Evolutionary conservation across 176 grass and related monocot genomes (phyloP).

Genomic region (Phyllostachys edulis): DNA sequence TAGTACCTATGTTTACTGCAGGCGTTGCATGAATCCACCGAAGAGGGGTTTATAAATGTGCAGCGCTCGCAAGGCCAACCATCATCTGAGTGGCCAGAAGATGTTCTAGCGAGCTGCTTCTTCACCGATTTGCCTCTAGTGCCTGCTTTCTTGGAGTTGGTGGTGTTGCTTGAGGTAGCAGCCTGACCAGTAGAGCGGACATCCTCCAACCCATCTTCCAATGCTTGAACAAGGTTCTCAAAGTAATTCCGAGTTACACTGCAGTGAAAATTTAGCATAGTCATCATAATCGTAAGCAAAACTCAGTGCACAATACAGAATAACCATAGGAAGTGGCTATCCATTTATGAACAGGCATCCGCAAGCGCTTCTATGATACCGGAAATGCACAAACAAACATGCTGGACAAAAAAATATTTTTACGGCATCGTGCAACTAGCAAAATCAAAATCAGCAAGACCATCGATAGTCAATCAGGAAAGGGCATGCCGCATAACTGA

Average conservation of each 20-base stretch:
- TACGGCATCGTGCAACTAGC: neutral
- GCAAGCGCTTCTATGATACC: neutral
- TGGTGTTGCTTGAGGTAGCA: constrained; percentile 32
- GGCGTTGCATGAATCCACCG: constrained; percentile 29
- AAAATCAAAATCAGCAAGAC: neutral
- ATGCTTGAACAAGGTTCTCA: constrained; percentile 88
- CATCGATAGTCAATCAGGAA: neutral
- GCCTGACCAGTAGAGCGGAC: constrained; percentile 42
- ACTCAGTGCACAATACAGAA: neutral
- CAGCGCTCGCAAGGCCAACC: constrained; percentile 66
- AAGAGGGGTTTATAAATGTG: constrained; percentile 50
- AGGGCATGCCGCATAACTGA: neutral
- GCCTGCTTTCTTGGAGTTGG: constrained; percentile 47
- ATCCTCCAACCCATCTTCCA: constrained; percentile 81
- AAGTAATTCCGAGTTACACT: constrained; percentile 88
- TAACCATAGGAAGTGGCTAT: neutral
- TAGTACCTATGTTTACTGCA: constrained; percentile 40
- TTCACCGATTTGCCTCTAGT: constrained; percentile 54
- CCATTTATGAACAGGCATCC: neutral
- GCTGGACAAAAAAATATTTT: neutral
- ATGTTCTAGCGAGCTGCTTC: constrained; percentile 34
- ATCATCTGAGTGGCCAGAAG: constrained; percentile 37
- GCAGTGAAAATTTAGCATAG: constrained; percentile 20
- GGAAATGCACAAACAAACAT: neutral
- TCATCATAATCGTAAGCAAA: neutral